These are phyloP conservation scores for Metroxylon sagu DNA, from an alignment of 176 grass and related monocot species.

Conservation along the genomic window DNA sequence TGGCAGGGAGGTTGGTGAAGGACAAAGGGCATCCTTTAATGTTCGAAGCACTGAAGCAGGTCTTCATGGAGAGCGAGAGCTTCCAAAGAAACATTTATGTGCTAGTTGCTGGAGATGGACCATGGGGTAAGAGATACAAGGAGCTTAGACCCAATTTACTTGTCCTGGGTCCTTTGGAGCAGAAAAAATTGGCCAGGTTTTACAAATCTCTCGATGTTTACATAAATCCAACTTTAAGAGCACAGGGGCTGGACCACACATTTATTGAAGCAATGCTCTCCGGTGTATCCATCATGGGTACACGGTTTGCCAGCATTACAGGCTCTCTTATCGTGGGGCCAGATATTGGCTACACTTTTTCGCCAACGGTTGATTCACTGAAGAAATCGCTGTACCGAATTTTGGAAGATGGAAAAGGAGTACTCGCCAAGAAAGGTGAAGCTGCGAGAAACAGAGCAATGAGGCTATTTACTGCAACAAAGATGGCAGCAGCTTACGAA, in stretches of 20 bases:
- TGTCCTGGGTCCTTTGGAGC: conserved; percentile 30
- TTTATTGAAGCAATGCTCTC: conserved; percentile 48
- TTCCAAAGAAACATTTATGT: conserved; percentile 19
- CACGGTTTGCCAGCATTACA: conserved; percentile 39
- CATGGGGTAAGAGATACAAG: conserved; percentile 30
- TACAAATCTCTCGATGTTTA: conserved; percentile 42
- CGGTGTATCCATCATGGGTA: conserved; percentile 25
- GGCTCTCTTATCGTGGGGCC: conserved; percentile 35
- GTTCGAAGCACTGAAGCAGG: conserved; percentile 39
- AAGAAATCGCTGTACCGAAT: conserved; percentile 24
- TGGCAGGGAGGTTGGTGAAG: conserved; percentile 39
- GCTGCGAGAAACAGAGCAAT: conserved; percentile 26
- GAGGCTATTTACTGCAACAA: conserved; percentile 26
- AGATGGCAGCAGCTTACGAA: conserved; percentile 54
- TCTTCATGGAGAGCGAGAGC: conserved; percentile 16
- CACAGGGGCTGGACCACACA: conserved; percentile 46
- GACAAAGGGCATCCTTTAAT: conserved; percentile 51
- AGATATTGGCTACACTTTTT: conserved; percentile 36
- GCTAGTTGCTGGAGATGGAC: conserved; percentile 37
- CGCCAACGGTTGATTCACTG: conserved; percentile 28
- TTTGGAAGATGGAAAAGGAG: conserved; percentile 25
- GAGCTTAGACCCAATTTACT: conserved; percentile 29
- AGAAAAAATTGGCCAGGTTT: conserved; percentile 27
- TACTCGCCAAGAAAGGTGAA: conserved; percentile 25
- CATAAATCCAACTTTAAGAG: conserved; percentile 40